Evolutionary conservation across 495 filamentous ascomycete species (phyloP), one percentile per base, ranked within the genome.

Genomic region (Pseudomonodictys pantanalensis): DNA sequence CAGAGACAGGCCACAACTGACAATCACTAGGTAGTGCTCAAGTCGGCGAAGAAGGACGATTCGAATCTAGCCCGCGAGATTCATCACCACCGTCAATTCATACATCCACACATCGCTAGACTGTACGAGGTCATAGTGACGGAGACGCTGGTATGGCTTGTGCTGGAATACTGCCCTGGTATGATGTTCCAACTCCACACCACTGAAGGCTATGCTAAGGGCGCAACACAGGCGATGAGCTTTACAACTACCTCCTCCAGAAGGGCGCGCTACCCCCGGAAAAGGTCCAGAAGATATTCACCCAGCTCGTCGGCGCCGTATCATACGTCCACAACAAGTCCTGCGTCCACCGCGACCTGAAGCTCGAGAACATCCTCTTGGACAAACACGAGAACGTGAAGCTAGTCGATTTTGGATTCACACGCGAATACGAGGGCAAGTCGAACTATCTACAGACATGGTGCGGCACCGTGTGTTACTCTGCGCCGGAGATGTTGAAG

Each of bases 371-470:
- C 64, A 97, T 98, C 43, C 78, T 98, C 33, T 81, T 98, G 52
- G 93, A 98, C 76, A 97, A 97, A 72, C 79, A 96, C 66, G 92
- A 92, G 68, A 96, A 97, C 69, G 93, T 98, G 63, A 98, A 98
- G 76, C 79, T 98, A n/a, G 93, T 91, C 70, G 93, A 98, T 69
- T 98, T 98, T 73, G 93, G 93, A 8, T 98, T 98, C 69, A 98
- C 93, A 10, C 80, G 93, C 56, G 93, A 98, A 72, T 98, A 98
- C 71, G 91, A 97, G 69, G 91, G 91, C 24, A 93, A 92, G 63
- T 81, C 91, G 49, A 97, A 90, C 75, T 93, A 97, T 67, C 74
- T 98, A 50, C 93, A 97, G 71, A 98, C 93, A 1, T 98, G 96
- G 72, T 98, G 93, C 73, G 93, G 93, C 15, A 98, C 93, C 2